These are phyloP conservation scores for Metschnikowia gruessii DNA, from an alignment of 805 yeast species.

Conservation along the genomic window DNA sequence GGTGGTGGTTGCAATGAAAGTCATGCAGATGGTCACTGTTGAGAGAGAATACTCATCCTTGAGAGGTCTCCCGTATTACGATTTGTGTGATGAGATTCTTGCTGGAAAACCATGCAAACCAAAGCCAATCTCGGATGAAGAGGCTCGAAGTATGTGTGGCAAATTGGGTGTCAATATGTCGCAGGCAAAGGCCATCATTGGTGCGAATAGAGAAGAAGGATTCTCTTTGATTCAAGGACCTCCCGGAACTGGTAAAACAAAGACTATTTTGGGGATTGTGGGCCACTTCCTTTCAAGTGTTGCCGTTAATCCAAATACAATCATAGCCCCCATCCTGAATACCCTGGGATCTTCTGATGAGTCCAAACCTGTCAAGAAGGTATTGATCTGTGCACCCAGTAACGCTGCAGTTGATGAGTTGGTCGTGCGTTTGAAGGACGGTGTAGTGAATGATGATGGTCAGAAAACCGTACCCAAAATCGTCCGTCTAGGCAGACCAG, in stretches of 20 bases:
- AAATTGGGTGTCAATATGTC: constrained; percentile 72
- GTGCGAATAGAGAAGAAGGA: constrained; percentile 65
- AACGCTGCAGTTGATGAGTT: constrained; percentile 98
- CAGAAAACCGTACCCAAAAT: constrained; percentile 55
- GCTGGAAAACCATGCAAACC: constrained; percentile 59
- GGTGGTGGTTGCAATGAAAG: constrained; percentile 62
- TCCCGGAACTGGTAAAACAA: constrained; percentile 99
- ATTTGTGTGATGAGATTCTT: constrained; percentile 63
- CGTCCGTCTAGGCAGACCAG: constrained; percentile 87
- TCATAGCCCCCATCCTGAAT: constrained; percentile 20
- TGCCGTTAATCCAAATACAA: constrained; percentile 16
- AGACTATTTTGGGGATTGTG: constrained; percentile 88
- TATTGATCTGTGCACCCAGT: constrained; percentile 94
- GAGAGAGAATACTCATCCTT: constrained; percentile 91
- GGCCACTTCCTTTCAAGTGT: constrained; percentile 62
- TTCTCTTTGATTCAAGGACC: constrained; percentile 96
- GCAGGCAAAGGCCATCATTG: constrained; percentile 86
- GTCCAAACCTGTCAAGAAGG: constrained; percentile 42
- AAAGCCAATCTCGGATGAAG: constrained; percentile 28
- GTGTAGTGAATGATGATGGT: constrained; percentile 60
- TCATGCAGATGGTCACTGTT: constrained; percentile 84
- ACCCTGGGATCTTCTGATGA: constrained; percentile 32
- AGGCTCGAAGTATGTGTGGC: constrained; percentile 43
- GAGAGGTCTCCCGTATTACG: constrained; percentile 78
- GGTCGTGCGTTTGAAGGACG: constrained; percentile 74